These are phyloP conservation scores for Parafenestella ontariensis DNA, from an alignment of 2,329 filamentous ascomycete genomes.

Conservation along the genomic window DNA sequence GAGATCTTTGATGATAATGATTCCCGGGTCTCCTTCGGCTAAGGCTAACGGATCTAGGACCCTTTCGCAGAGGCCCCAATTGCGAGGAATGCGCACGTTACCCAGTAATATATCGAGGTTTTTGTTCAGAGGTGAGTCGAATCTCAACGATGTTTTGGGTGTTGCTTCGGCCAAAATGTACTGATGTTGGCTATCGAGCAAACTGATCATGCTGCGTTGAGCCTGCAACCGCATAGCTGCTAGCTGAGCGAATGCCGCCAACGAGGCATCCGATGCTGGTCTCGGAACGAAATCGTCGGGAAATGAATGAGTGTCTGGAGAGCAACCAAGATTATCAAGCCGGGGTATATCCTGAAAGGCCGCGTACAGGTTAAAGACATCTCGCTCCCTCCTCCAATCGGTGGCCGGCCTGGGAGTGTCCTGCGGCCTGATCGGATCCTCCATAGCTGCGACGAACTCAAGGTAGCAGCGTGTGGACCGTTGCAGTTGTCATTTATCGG, in stretches of 20 bases:
- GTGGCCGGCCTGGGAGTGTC: neutral
- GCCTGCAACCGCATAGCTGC: constrained; percentile 34
- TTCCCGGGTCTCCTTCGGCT: constrained; percentile 6
- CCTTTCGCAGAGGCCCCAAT: constrained; percentile 20
- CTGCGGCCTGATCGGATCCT: neutral
- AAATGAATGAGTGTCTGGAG: constrained; percentile 5
- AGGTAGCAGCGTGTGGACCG: neutral
- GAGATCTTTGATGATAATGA: constrained; percentile 28
- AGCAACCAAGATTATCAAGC: constrained; percentile 8
- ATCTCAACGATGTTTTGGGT: constrained; percentile 26
- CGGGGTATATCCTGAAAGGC: constrained; percentile 18
- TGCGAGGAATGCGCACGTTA: constrained; percentile 25
- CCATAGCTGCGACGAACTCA: constrained; percentile 4
- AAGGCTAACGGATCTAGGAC: constrained; percentile 10
- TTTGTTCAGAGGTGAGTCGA: constrained; percentile 7
- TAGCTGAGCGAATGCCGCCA: constrained; percentile 38
- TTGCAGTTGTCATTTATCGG: neutral
- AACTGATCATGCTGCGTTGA: constrained; percentile 36
- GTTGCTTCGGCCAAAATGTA: constrained; percentile 47
- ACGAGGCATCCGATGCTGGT: constrained; percentile 23
- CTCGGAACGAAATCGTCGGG: constrained; percentile 12
- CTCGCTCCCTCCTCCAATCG: constrained; percentile 17
- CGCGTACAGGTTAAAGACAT: constrained; percentile 20
- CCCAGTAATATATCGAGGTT: constrained; percentile 23
- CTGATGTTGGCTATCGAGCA: constrained; percentile 36